Evolutionary conservation across 352 stramenopile genomes (phyloP), one percentile per base, ranked within the genome.

Genomic region (Phytophthora pinifolia): DNA sequence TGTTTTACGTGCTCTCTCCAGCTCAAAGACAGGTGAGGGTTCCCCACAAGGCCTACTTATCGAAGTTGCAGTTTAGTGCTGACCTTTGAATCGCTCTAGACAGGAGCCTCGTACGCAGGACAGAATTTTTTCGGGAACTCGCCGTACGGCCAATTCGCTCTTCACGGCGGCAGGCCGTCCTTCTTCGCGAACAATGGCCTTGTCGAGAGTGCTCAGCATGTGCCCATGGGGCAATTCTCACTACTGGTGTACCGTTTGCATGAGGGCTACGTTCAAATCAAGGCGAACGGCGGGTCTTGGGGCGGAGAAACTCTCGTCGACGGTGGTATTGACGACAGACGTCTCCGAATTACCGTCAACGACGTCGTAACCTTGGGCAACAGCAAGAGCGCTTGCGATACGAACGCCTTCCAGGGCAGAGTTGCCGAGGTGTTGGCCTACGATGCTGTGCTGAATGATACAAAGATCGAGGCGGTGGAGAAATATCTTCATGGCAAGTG

Each of bases 101-200:
- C 25, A 37, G 62, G 62, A 2, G 70, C 80, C 17, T 66, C 66
- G 8, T 85, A 70, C 53, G 58, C 44, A 9, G 64, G 50, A 0
- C 76, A 89, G 52, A 89, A 87, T 50, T 86, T 89, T 58, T 89
- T 89, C 32, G 79, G 79, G 1, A 86, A 83, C 62, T 68, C 74
- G 3, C 79, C 78, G 25, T 84, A 89, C 47, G 79, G 76, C 3
- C 79, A 89, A 34, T 89, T 89, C 44, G 53, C 79, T 37, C 63
- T 89, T 20, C 74, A 81, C 37, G 72, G 62, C 9, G 76, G 72
- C n/a, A 83, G 76, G 25, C 76, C 79, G 2, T 69, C 67, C 1
- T 86, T 87, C 49, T 76, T 76, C 30, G 75, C 76, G 0, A 83
- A 56, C 14, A 71, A 64, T 1, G 76, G 76, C 8, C 54, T 88